A percentile compares a stretch with the other conserved stretches of the same genome.
These are phyloP conservation scores for Chaetomiaceae sp. DNA, from an alignment of 2,329 filamentous ascomycete species.

Conservation along the genomic window DNA sequence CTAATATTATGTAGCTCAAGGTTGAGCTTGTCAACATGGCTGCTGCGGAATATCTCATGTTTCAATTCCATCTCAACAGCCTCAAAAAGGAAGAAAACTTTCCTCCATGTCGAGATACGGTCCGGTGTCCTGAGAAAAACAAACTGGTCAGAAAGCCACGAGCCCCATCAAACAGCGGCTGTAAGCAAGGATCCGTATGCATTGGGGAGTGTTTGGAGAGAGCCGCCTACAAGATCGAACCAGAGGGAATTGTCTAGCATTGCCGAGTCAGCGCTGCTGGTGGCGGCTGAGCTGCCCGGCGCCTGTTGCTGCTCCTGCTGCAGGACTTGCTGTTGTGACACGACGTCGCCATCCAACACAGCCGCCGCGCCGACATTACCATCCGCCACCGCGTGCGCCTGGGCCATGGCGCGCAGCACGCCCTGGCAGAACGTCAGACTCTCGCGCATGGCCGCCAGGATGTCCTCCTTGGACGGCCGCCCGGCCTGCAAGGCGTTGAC, in stretches of 20 bases:
- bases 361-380: too few relatives aligned
- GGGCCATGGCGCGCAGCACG: background rate
- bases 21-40: too few relatives aligned
- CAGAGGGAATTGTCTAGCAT: background rate
- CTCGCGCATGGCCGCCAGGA: background rate
- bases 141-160: background rate
- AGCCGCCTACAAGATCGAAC: background rate
- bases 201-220: background rate
- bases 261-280: background rate
- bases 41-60: too few relatives aligned
- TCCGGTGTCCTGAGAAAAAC: background rate
- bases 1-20: too few relatives aligned
- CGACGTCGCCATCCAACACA: background rate
- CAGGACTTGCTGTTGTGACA: too few relatives aligned
- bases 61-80: background rate
- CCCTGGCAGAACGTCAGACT: background rate
- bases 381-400: background rate
- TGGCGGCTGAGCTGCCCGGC: background rate
- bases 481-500: background rate
- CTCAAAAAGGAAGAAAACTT: background rate
- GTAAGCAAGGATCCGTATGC: background rate
- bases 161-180: background rate
- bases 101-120: background rate
- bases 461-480: background rate
- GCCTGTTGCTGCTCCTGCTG: too few relatives aligned